Base-by-base conservation (phyloP, 331 rosid genomes). In the Cydonia oblonga region DNA sequence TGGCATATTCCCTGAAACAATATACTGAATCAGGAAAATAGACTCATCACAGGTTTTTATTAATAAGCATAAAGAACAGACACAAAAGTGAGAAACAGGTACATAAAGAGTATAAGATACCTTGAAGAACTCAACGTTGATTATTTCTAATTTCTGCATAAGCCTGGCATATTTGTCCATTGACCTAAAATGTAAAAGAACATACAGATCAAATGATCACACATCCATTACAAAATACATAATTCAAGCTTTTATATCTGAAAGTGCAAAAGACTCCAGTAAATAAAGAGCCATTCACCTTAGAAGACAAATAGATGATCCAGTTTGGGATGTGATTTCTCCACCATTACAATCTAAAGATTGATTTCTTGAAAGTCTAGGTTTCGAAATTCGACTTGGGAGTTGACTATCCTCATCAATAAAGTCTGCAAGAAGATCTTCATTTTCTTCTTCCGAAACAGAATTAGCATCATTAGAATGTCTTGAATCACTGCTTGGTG, bases 351-450 rank as follows among this genome's bases (percentile, higher is more conserved):
- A 85, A 68, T 79, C 70, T 49, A 86, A 74, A 59, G 84, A 81
- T 68, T 79, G 66, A 59, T 57, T 86, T 83, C 82, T 84, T 44
- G 86, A 69, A 70, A 19, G 84, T 78, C 67, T 63, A 46, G 91
- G 86, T 75, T 81, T 88, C 2, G 87, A 88, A 85, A 84, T 84
- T 73, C 99, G 84, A 85, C 99, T 95, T n/a, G 99, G 99, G 49
- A 95, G 91, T 81, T 95, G 99, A 86, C 97, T 95, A 76, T 95
- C 99, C 85, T 95, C 99, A 79, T 95, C 99, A 60, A 95, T 95
- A 67, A 95, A 95, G 81, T 95, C 99, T 20, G 99, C 99, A 75
- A 91, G 90, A 86, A 95, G 97, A 81, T 95, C 99, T 81, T 95
- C 99, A 79, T 88, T 80, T 84, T 95, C 99, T 63, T 91, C 97